A percentile compares a stretch with the other conserved stretches of the same genome.
phyloP scores from a whole-genome alignment of 2,329 filamentous ascomycete genomes.

The Harringtonia aguacate region DNA sequence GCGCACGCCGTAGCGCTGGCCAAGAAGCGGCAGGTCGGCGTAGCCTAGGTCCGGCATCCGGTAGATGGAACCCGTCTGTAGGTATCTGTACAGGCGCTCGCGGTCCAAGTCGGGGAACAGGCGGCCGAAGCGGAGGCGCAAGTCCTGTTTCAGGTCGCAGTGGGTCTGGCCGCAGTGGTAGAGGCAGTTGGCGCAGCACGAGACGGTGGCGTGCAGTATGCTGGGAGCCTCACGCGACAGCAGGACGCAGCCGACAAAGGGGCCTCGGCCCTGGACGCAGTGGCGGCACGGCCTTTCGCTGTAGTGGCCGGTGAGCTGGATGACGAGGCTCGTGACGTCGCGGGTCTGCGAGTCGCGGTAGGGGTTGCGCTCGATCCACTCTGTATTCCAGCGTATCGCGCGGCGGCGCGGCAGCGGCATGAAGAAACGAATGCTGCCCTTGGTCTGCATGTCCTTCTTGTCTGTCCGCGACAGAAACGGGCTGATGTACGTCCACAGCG shows the following conservation, averaged over 20 bases:
- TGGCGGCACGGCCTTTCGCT: conserved; percentile 14
- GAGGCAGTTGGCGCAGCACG: conserved; percentile 18
- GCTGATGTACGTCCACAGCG: conserved; percentile 18
- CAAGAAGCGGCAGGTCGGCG: background rate
- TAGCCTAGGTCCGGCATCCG: background rate
- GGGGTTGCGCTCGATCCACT: conserved; percentile 10
- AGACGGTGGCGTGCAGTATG: conserved; percentile 8
- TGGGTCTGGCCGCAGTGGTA: conserved; percentile 15
- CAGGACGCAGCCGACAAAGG: conserved; percentile 19
- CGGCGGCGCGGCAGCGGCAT: conserved; percentile 17
- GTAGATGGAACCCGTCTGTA: background rate
- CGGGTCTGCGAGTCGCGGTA: conserved; percentile 14
- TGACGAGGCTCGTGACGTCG: conserved; percentile 18
- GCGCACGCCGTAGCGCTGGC: background rate
- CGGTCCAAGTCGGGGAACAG: conserved; percentile 8
- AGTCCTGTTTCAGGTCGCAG: conserved; percentile 12
- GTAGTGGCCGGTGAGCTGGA: conserved; percentile 21
- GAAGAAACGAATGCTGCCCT: conserved; percentile 14
- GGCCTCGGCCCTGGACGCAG: conserved; percentile 17
- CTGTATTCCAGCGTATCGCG: conserved; percentile 18
- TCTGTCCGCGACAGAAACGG: conserved; percentile 12
- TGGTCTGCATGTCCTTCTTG: conserved; percentile 8
- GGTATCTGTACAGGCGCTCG: background rate
- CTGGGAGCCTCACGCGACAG: conserved; percentile 7
- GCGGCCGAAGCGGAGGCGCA: conserved; percentile 3